Evolutionary conservation across 306 rosid species (phyloP).

Genomic region (Sindora glabra): DNA sequence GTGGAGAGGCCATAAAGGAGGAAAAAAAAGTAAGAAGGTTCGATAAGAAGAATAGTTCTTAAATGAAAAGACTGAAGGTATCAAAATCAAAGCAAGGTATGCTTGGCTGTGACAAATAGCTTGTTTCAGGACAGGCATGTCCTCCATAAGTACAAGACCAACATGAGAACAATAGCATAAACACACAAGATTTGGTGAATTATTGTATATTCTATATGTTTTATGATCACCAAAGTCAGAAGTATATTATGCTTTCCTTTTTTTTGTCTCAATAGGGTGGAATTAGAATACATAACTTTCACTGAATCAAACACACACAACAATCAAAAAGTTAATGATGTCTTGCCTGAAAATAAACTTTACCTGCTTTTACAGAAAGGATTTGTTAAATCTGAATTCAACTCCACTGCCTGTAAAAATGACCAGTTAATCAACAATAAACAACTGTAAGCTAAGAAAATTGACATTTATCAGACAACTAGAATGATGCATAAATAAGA

Average conservation of each 20-base stretch:
- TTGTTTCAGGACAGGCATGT: constrained; percentile 28
- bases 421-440: neutral
- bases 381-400: constrained; percentile 7
- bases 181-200: constrained; percentile 11
- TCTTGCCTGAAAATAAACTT: constrained; percentile 1
- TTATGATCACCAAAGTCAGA: constrained; percentile 13
- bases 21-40: constrained; percentile 45
- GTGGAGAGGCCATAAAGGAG: constrained; percentile 74
- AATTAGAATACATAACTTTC: constrained; percentile 5
- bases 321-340: constrained; percentile 11
- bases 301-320: constrained; percentile 2
- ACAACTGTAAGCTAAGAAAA: neutral
- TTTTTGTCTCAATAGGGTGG: constrained; percentile 12
- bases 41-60: constrained; percentile 37
- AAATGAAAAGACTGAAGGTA: constrained; percentile 37
- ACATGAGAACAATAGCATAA: constrained; percentile 13
- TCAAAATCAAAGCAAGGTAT: too few species aligned
- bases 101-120: constrained; percentile 26
- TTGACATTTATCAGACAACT: constrained; percentile 9
- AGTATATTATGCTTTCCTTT: constrained; percentile 7
- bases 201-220: constrained; percentile 18
- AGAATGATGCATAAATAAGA: constrained; percentile 27
- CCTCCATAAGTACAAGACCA: constrained; percentile 32
- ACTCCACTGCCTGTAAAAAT: constrained; percentile 19
- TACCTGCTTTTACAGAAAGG: neutral